These are phyloP conservation scores for Scutellaria barbata DNA, from an alignment of 257 asterid genomes.

Conservation along the genomic window DNA sequence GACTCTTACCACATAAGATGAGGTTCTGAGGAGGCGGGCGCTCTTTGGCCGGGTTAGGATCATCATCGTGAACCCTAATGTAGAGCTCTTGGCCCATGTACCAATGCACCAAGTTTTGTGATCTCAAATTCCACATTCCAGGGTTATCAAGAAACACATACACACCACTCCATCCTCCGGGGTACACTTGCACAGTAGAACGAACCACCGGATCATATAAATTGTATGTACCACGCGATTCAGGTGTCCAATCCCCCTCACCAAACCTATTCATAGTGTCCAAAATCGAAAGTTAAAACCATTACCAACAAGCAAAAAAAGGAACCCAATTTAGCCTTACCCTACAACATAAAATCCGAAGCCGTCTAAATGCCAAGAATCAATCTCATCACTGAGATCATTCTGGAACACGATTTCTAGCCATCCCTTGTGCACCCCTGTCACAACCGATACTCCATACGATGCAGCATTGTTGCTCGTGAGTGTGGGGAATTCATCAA, in stretches of 20 bases:
- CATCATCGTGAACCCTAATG: slow-evolving; percentile 43
- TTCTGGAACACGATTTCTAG: slow-evolving; percentile 56
- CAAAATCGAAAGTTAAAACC: background rate
- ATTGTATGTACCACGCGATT: slow-evolving; percentile 42
- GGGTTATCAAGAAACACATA: slow-evolving; percentile 47
- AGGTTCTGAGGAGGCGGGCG: slow-evolving; percentile 45
- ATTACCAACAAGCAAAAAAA: background rate
- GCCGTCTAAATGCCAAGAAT: slow-evolving; percentile 70
- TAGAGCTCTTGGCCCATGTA: slow-evolving; percentile 50
- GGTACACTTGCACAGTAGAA: slow-evolving; percentile 49
- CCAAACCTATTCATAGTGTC: slow-evolving; percentile 43
- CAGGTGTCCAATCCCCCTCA: slow-evolving; percentile 52
- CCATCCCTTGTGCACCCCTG: slow-evolving; percentile 57
- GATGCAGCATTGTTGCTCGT: slow-evolving; percentile 33
- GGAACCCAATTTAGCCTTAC: slow-evolving; percentile 32
- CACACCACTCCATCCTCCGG: slow-evolving; percentile 42
- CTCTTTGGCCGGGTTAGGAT: slow-evolving; percentile 52
- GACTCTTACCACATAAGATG: slow-evolving; percentile 41
- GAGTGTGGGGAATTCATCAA: slow-evolving; percentile 41
- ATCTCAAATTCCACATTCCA: slow-evolving; percentile 52
- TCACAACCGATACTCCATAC: slow-evolving; percentile 50
- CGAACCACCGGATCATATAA: slow-evolving; percentile 54
- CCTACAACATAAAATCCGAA: slow-evolving; percentile 61
- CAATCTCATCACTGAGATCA: slow-evolving; percentile 46
- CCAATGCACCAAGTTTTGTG: slow-evolving; percentile 48